Conservation (phyloP, 1,284 basidiomycete species). For the Ceratobasidium sp. region DNA sequence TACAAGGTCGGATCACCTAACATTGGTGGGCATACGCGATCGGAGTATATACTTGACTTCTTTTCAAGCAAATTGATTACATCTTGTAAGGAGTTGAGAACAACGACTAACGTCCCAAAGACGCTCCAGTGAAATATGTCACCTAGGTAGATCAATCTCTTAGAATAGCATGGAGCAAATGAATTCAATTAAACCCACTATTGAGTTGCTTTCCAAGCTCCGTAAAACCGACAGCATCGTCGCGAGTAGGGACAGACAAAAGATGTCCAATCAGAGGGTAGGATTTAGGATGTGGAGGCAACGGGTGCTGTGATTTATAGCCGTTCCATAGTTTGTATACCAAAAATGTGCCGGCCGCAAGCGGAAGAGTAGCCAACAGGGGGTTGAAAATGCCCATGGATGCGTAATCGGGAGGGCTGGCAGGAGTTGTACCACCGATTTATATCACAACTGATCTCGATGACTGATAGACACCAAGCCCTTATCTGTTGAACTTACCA, state of each 20-base stretch:
- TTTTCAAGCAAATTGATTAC: slow-evolving; percentile 11
- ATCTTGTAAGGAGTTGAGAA: slow-evolving; percentile 17
- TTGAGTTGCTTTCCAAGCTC: slow-evolving; percentile 1
- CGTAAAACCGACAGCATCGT: neutral
- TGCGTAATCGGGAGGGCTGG: neutral
- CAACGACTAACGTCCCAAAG: slow-evolving; percentile 1
- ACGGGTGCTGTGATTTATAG: neutral
- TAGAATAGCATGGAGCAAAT: neutral
- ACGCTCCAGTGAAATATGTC: slow-evolving; percentile 1
- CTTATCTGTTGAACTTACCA: no score
- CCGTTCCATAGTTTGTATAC: slow-evolving; percentile 1
- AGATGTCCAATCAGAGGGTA: neutral
- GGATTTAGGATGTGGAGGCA: neutral
- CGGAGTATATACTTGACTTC: slow-evolving; percentile 1
- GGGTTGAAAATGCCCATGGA: neutral
- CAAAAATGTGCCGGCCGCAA: neutral
- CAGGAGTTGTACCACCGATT: no score
- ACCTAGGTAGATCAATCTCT: neutral
- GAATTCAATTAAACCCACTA: neutral
- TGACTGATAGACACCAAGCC: no score
- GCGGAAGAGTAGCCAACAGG: neutral
- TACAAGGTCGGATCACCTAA: slow-evolving; percentile 13
- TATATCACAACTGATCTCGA: no score
- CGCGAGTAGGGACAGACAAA: neutral
- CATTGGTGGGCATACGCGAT: slow-evolving; percentile 6